phyloP scores from a whole-genome alignment of 768 basidiomycete species.

The Leucogyrophana mollusca region DNA sequence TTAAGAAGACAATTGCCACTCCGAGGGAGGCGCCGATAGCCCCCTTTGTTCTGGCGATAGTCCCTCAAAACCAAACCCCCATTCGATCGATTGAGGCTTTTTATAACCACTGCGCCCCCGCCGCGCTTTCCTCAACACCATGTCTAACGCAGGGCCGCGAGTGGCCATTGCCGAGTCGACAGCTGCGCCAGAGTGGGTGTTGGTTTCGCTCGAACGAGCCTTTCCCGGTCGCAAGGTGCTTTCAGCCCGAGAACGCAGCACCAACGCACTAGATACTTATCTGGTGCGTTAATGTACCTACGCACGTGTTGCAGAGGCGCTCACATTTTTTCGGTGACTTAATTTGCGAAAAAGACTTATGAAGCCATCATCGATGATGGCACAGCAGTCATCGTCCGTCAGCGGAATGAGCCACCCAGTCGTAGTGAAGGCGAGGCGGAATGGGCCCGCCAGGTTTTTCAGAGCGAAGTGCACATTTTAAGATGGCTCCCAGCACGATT shows the following conservation, averaged over 20 bases:
- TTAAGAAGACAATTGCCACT: conserved; percentile 1
- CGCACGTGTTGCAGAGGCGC: background rate
- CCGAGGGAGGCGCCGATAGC: background rate
- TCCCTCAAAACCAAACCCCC: background rate
- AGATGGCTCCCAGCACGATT: conserved; percentile 3
- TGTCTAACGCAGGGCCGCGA: too few relatives aligned
- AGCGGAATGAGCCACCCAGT: conserved; percentile 1
- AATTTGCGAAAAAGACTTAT: conserved; percentile 4
- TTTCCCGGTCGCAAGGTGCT: background rate
- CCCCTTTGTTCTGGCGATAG: background rate
- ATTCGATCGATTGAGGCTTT: background rate
- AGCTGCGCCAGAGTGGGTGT: too few relatives aligned
- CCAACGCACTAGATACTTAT: background rate
- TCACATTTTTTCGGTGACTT: background rate
- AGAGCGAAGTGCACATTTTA: conserved; percentile 1
- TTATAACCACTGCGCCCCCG: background rate
- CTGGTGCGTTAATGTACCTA: background rate
- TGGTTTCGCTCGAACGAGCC: background rate
- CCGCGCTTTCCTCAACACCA: too few relatives aligned
- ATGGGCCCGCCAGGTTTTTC: conserved; percentile 1
- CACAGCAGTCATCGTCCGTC: background rate
- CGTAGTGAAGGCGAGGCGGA: background rate
- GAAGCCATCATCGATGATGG: conserved; percentile 1
- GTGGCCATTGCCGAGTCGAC: too few relatives aligned
- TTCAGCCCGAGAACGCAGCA: background rate